These are phyloP conservation scores for Catharanthus roseus DNA, from an alignment of 257 asterid species.

Conservation along the genomic window DNA sequence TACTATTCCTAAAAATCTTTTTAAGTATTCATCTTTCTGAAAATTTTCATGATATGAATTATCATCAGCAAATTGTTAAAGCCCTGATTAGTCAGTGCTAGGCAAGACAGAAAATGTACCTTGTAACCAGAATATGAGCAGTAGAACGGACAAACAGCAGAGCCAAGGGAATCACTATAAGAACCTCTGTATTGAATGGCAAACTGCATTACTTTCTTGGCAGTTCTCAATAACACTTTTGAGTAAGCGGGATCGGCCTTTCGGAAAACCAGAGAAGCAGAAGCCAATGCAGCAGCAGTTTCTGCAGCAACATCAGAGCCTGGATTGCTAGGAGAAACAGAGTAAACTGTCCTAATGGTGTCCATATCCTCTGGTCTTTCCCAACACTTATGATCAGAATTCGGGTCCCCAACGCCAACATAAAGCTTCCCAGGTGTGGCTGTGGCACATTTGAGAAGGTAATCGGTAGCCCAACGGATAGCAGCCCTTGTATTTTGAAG, in stretches of 20 bases:
- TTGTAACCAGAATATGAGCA: constrained; percentile 78
- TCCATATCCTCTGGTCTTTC: constrained; percentile 95
- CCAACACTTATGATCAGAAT: constrained; percentile 78
- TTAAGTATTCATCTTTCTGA: too few species aligned
- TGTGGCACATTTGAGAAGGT: constrained; percentile 71
- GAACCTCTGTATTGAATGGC: constrained; percentile 66
- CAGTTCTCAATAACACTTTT: constrained; percentile 40
- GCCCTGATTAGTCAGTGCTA: too few species aligned
- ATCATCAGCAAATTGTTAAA: too few species aligned
- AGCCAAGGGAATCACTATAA: constrained; percentile 70
- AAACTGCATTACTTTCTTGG: constrained; percentile 55
- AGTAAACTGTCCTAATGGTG: constrained; percentile 52
- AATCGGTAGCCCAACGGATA: constrained; percentile 83
- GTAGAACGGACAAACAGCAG: constrained; percentile 69
- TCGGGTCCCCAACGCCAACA: constrained; percentile 87
- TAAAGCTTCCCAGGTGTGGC: constrained; percentile 68
- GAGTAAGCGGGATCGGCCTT: constrained; percentile 50
- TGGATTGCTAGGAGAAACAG: constrained; percentile 55
- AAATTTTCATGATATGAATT: too few species aligned
- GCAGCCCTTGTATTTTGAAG: constrained; percentile 39
- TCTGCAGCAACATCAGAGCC: constrained; percentile 94
- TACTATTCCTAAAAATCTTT: too few species aligned
- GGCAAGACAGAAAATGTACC: constrained; percentile 24
- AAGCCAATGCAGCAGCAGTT: constrained; percentile 86
- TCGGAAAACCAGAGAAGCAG: constrained; percentile 76